A percentile compares a stretch with the other conserved stretches of the same genome.
Evolutionary conservation across 768 basidiomycete species (phyloP).

Genomic region (Russula foetens): DNA sequence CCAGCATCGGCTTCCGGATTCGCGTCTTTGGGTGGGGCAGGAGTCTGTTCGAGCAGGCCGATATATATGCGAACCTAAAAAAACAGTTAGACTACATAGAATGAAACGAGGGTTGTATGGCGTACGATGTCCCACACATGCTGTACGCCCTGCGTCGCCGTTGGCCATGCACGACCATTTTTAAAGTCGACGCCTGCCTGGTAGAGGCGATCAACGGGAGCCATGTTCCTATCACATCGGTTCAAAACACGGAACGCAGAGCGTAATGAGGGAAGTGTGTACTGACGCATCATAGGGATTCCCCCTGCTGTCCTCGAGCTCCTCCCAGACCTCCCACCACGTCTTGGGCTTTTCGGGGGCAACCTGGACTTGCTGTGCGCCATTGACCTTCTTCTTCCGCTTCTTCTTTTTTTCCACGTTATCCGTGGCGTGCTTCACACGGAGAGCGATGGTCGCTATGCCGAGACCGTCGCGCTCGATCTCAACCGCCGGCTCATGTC

Average conservation of each 20-base stretch:
- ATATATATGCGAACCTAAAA: conserved; percentile 52
- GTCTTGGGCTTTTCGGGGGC: conserved; percentile 26
- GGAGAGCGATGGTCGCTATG: conserved; percentile 54
- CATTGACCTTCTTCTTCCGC: conserved; percentile 39
- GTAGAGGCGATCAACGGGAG: conserved; percentile 47
- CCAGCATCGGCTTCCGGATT: conserved; percentile 19
- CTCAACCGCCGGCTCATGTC: conserved; percentile 22
- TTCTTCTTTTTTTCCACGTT: conserved; percentile 48
- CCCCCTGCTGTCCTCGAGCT: conserved; percentile 43
- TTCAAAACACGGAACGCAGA: neutral
- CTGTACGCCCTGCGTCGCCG: conserved; percentile 25
- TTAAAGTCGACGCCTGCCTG: conserved; percentile 54
- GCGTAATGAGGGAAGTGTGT: conserved; percentile 23
- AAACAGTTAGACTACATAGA: neutral
- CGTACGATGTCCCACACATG: conserved; percentile 61
- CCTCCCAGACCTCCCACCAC: conserved; percentile 73
- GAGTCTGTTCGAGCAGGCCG: conserved; percentile 36
- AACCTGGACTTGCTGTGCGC: conserved; percentile 22
- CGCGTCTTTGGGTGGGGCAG: conserved; percentile 19
- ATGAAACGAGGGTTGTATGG: neutral
- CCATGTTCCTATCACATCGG: conserved; percentile 30
- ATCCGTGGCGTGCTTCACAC: conserved; percentile 45
- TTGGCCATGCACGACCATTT: conserved; percentile 33
- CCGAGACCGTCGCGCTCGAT: conserved; percentile 58
- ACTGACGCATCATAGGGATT: conserved; percentile 33